phyloP scores from a whole-genome alignment of 2,329 filamentous ascomycete species.

The Metarhizium humberi region DNA sequence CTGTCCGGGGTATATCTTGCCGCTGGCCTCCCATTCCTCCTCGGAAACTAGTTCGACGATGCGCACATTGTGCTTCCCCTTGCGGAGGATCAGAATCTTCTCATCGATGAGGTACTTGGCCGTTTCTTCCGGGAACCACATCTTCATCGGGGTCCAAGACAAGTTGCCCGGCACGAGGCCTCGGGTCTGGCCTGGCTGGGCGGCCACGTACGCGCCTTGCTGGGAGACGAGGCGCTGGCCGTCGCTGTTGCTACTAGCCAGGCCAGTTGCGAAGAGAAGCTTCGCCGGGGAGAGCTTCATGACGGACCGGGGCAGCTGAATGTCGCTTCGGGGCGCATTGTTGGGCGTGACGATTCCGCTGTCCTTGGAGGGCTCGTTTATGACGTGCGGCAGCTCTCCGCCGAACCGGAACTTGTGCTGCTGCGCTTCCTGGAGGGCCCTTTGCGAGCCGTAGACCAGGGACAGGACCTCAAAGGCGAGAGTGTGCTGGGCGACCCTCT shows the following conservation, averaged over 20 bases:
- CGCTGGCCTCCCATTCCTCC: constrained; percentile 39
- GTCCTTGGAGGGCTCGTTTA: constrained; percentile 19
- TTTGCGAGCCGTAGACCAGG: constrained; percentile 62
- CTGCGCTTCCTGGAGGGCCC: constrained; percentile 52
- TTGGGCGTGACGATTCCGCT: constrained; percentile 29
- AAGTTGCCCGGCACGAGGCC: constrained; percentile 41
- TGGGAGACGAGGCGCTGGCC: constrained; percentile 47
- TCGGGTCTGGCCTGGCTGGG: constrained; percentile 32
- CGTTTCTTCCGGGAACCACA: constrained; percentile 48
- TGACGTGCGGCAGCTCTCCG: constrained; percentile 18
- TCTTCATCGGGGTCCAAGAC: constrained; percentile 52
- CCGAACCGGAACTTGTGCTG: constrained; percentile 43
- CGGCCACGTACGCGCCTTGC: constrained; percentile 53
- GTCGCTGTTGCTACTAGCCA: constrained; percentile 46
- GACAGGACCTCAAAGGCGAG: constrained; percentile 76
- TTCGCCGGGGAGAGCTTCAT: constrained; percentile 47
- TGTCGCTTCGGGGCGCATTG: constrained; percentile 41
- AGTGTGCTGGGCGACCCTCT: constrained; percentile 70
- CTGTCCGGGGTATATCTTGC: constrained; percentile 44
- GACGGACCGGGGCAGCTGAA: constrained; percentile 50
- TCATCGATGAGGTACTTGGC: constrained; percentile 51
- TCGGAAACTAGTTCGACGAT: constrained; percentile 51
- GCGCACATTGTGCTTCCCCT: constrained; percentile 54
- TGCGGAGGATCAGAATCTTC: constrained; percentile 49
- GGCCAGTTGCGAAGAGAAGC: constrained; percentile 50